Base-by-base conservation (phyloP, 2,329 filamentous ascomycete genomes). In the Pseudogymnoascus sp. region DNA sequence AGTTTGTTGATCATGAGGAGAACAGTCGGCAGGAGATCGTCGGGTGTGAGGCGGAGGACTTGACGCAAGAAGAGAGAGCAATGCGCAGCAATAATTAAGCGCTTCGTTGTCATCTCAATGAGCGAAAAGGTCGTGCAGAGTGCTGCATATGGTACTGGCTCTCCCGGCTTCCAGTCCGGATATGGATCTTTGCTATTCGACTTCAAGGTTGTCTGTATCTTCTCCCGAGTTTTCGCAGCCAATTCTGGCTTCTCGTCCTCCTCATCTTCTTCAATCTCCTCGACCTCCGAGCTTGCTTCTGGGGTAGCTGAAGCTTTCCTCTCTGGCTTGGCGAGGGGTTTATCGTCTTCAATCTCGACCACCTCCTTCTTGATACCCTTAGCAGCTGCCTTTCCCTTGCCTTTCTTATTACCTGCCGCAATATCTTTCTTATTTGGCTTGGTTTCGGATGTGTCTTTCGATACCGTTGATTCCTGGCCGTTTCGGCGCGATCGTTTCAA, bases 1-100 rank as follows among this genome's bases (percentile, higher is more conserved):
- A 99, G 85, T 75, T 97, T 97, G 77, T 97, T 97, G 75, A 96
- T 90, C 95, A 99, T 97, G 31, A 99, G 84, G 67, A 96, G 81
- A 23, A 97, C 87, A 0, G 91, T 96, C 0, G 93, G 87, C 1
- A 97, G 82, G 18, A 99, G 81, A 73, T 99, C 95, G 14, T 87
- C 81, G 0, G 95, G 95, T 0, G 92, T 97, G 37, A 99, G 80
- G 16, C 93, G 86, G 69, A 97, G 82, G n/a, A 99, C 93, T 76
- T 99, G 95, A 36, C 91, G 89, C 60, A 99, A 81, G 73, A 99
- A 97, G 1, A 91, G 81, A 1, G 93, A 89, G 76, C 93, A 97
- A 73, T 97, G 88, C 16, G 93, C 90, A 68, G 89, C 84, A 67
- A 99, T 99, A 66, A 92, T 81, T 47, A 99, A 77, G 63, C 95